A percentile compares a stretch with the other conserved stretches of the same genome.
Conservation (phyloP, 352 stramenopile genomes). For the Elongisporangium undulatum region DNA sequence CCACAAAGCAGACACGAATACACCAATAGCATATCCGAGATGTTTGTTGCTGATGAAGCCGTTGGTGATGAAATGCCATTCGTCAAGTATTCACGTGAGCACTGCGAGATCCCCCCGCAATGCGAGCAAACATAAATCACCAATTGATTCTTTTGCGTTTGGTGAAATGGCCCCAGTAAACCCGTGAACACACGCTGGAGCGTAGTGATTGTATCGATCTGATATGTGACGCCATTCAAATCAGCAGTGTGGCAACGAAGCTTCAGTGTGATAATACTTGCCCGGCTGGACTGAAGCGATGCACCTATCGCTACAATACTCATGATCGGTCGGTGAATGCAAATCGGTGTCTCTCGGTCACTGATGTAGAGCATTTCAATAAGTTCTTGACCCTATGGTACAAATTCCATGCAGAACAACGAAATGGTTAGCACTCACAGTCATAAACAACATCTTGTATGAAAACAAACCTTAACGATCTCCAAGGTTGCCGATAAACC, state of each 20-base stretch:
- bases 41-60: conserved; percentile 6
- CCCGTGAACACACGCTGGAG: conserved; percentile 35
- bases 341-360: conserved; percentile 28
- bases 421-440: not conserved
- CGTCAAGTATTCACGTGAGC: conserved; percentile 36
- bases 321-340: conserved; percentile 37
- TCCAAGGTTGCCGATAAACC: conserved; percentile 53
- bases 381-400: conserved; percentile 39
- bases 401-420: not conserved
- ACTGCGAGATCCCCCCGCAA: conserved; percentile 55
- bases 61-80: conserved; percentile 5
- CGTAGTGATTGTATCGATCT: conserved; percentile 32
- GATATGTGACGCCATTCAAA: conserved; percentile 44
- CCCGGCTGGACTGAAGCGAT: conserved; percentile 42
- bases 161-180: conserved; percentile 43
- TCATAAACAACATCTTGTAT: not conserved
- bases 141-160: conserved; percentile 28
- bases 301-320: conserved; percentile 52
- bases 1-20: conserved; percentile 64
- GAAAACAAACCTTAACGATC: conserved; percentile 36
- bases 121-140: conserved; percentile 48
- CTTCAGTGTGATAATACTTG: conserved; percentile 56
- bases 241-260: conserved; percentile 21
- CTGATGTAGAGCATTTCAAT: conserved; percentile 33
- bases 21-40: conserved; percentile 29